A percentile compares a stretch with the other conserved stretches of the same genome.
Conservation (phyloP, 2,329 filamentous ascomycete species). For the Samsoniella hepiali region DNA sequence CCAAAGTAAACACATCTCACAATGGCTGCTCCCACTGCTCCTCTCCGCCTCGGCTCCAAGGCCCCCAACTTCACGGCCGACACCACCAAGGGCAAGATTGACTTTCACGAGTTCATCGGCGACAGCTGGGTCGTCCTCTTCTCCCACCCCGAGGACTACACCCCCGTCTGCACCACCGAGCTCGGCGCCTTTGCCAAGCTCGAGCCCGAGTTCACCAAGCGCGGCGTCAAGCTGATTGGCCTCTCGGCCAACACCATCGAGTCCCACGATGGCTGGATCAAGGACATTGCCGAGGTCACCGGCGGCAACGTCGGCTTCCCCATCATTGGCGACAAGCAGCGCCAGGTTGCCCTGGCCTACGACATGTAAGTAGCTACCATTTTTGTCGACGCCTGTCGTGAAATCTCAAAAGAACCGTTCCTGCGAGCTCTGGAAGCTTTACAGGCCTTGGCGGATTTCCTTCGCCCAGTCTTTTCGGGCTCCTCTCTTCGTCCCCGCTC, state of each 20-base stretch:
- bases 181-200: constrained; percentile 90
- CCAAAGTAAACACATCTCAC: background rate
- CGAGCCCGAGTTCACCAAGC: constrained; percentile 81
- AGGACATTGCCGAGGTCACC: constrained; percentile 79
- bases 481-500: background rate
- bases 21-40: constrained; percentile 33
- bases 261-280: constrained; percentile 85
- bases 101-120: constrained; percentile 79
- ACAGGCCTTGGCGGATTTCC: background rate
- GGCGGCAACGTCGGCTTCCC: constrained; percentile 69
- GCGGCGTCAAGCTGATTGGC: constrained; percentile 87
- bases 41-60: constrained; percentile 60
- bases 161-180: constrained; percentile 93
- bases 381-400: too few species aligned
- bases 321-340: constrained; percentile 77
- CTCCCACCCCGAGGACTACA: constrained; percentile 87
- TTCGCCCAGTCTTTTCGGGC: background rate
- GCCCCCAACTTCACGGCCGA: constrained; percentile 84
- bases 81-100: constrained; percentile 72
- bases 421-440: background rate
- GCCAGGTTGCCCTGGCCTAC: constrained; percentile 71
- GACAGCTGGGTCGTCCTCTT: constrained; percentile 80
- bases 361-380: constrained; percentile 62
- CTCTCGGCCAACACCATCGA: constrained; percentile 82
- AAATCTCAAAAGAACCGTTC: background rate